These are phyloP conservation scores for Limnomonas spitsbergensis DNA, from an alignment of 139 green algal genomes.

Conservation along the genomic window DNA sequence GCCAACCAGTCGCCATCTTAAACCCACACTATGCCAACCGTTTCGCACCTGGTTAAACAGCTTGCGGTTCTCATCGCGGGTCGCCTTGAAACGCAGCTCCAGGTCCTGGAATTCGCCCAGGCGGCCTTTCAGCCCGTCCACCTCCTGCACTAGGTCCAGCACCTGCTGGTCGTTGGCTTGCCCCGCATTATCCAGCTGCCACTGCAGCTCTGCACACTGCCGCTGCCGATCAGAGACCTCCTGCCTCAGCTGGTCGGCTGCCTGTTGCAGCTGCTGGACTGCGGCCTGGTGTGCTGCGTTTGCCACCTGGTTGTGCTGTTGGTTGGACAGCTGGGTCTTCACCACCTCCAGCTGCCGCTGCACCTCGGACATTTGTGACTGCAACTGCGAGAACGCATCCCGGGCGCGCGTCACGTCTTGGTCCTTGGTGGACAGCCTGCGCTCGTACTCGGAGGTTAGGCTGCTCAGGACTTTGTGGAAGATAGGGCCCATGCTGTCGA, in stretches of 20 bases:
- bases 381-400: not conserved
- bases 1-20: conserved; percentile 1
- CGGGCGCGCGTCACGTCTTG: conserved; percentile 46
- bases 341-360: conserved; percentile 3
- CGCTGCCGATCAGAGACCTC: not conserved
- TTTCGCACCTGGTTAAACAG: conserved; percentile 77
- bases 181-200: not conserved
- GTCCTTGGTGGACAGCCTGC: conserved; percentile 74
- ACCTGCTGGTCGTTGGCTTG: not conserved
- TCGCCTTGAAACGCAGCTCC: not conserved
- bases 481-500: conserved; percentile 4
- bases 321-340: not conserved
- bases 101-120: not conserved
- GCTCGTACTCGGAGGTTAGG: conserved; percentile 82
- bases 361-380: conserved; percentile 10
- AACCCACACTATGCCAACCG: not conserved
- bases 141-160: not conserved
- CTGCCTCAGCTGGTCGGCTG: not conserved
- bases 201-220: conserved; percentile 1
- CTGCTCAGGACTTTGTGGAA: conserved; percentile 23
- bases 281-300: not conserved
- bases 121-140: not conserved
- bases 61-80: conserved; percentile 66
- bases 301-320: not conserved
- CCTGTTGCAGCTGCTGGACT: not conserved